A percentile compares a stretch with the other conserved stretches of the same genome.
phyloP scores from a whole-genome alignment of 805 yeast genomes.

The Wickerhamiella sergipiensis region DNA sequence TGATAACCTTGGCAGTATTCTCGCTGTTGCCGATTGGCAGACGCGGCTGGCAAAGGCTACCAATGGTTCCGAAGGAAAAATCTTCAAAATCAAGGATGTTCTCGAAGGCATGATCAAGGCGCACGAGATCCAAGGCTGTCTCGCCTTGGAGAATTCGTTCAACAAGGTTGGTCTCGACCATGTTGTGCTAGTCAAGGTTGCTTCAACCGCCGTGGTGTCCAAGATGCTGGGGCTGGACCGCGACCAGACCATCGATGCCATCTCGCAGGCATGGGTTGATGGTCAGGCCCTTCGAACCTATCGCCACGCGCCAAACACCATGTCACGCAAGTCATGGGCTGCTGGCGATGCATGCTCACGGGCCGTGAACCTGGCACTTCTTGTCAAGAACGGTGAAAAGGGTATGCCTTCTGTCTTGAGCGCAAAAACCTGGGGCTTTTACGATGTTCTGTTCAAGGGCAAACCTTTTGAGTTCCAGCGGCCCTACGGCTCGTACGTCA shows the following conservation, averaged over 20 bases:
- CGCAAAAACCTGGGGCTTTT: conserved; percentile 50
- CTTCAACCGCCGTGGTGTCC: conserved; percentile 47
- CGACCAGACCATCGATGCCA: conserved; percentile 40
- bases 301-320: conserved; percentile 52
- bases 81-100: conserved; percentile 36
- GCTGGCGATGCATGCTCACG: conserved; percentile 51
- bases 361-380: conserved; percentile 42
- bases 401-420: conserved; percentile 47
- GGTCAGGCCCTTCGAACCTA: conserved; percentile 47
- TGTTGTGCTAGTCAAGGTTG: conserved; percentile 44
- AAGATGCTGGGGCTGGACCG: conserved; percentile 37
- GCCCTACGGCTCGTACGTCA: conserved; percentile 41
- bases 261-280: conserved; percentile 49
- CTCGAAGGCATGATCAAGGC: conserved; percentile 48
- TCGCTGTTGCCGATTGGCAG: conserved; percentile 44
- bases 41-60: conserved; percentile 33
- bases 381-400: conserved; percentile 38
- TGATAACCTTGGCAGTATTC: conserved; percentile 45
- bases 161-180: conserved; percentile 48
- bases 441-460: conserved; percentile 45
- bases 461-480: conserved; percentile 41
- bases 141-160: conserved; percentile 47
- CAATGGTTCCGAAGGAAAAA: conserved; percentile 27
- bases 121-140: conserved; percentile 47
- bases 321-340: conserved; percentile 53